Evolutionary conservation across 192 early-diverging fungal species (phyloP), one percentile per base, ranked within the genome.

Genomic region (Backusella luteola): DNA sequence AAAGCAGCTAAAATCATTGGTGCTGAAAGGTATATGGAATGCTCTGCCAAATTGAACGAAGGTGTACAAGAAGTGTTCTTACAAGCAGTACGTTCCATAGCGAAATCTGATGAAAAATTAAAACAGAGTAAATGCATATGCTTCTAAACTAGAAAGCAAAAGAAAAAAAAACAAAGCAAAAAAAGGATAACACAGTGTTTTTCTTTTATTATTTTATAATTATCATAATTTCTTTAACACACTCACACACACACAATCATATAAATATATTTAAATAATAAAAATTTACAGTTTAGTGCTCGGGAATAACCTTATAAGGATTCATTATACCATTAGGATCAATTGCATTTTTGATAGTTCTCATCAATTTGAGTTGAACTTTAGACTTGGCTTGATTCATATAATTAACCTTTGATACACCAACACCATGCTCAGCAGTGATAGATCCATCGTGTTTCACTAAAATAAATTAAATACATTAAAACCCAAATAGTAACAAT

Each of bases 311-410:
- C 77, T 94, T 94, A 87, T 93, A 93, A 1, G 93, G 93, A 70
- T 98, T 98, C 87, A 99, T 86, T 70, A 99, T 98, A 44, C 89
- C 91, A 69, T 97, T 94, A 14, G 98, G 98, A 81, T 99, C 98
- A 76, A 97, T 89, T 67, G 95, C 67, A 21, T 88, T 59, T 86
- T 99, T 99, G 73, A 97, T 83, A 11, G 86, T 86, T 79, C 87
- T 85, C 98, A 99, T 99, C 34, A 94, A 82, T 0, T 84, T 79
- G 34, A 99, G 92, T 88, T 96, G 94, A 9, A 86, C 87, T 0
- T 77, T 77, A 3, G 91, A 87, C 84, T 99, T 98, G 29, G 94
- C 95, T 86, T 97, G 96, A 34, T 81, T 74, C 41, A 96, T 79
- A 69, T 88, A 86, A 68, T 90, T 79, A 56, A 88, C 88, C 80